phyloP scores from a whole-genome alignment of 108 stramenopile genomes.

The Nitzschia palea region DNA sequence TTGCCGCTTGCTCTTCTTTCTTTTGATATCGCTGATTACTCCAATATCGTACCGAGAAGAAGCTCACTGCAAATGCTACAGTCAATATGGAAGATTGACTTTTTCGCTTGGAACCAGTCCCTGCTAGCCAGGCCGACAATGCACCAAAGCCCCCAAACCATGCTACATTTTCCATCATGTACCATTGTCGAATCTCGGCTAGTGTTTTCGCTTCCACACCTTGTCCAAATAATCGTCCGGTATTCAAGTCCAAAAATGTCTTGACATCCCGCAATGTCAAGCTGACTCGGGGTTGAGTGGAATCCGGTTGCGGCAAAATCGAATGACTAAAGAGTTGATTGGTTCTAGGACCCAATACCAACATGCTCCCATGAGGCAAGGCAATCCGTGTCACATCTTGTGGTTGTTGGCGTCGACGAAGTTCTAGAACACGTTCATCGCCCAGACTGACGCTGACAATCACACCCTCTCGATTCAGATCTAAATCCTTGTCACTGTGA shows the following conservation, averaged over 20 bases:
- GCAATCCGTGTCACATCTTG: constrained; percentile 55
- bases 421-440: constrained; percentile 55
- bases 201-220: constrained; percentile 44
- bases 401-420: constrained; percentile 54
- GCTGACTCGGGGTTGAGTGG: constrained; percentile 47
- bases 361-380: constrained; percentile 68
- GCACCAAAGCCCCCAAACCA: constrained; percentile 47
- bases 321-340: constrained; percentile 74
- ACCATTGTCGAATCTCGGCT: constrained; percentile 14
- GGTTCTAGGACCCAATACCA: constrained; percentile 72
- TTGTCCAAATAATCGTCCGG: constrained; percentile 63
- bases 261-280: constrained; percentile 67
- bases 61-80: constrained; percentile 20
- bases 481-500: constrained; percentile 77
- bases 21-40: constrained; percentile 17
- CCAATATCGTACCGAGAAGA: constrained; percentile 34
- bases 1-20: constrained; percentile 53
- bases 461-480: constrained; percentile 66
- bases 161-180: constrained; percentile 37
- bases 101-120: not conserved
- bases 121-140: constrained; percentile 24
- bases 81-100: not conserved
- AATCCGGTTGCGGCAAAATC: constrained; percentile 46
- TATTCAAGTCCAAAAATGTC: constrained; percentile 59
- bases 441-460: constrained; percentile 76